Percentiles rank a stretch among this genome's conserved stretches.
Conservation (phyloP, 129 eudicot genomes). For the Mikania micrantha region DNA sequence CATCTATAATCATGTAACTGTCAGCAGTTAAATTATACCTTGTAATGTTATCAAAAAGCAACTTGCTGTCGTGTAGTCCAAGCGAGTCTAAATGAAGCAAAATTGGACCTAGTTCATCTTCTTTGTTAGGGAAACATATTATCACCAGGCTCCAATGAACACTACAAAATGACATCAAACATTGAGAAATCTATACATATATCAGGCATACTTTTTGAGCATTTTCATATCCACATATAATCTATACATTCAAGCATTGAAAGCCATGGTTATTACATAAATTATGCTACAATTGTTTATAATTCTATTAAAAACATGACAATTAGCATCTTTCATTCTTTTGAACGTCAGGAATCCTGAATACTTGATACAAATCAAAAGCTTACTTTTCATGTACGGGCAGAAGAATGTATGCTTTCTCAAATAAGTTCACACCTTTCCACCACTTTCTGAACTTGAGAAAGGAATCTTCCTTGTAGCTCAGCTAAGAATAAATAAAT, state of each 20-base stretch:
- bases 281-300: background rate
- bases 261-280: background rate
- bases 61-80: conserved; percentile 54
- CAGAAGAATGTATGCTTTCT: conserved; percentile 79
- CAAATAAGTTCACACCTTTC: conserved; percentile 80
- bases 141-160: conserved; percentile 94
- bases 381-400: conserved; percentile 88
- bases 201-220: background rate
- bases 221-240: background rate
- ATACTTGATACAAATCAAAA: background rate
- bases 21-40: conserved; percentile 32
- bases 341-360: background rate
- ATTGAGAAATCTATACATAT: background rate
- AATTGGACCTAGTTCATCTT: conserved; percentile 75
- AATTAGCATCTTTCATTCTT: background rate
- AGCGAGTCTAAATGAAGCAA: conserved; percentile 92
- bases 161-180: conserved; percentile 32
- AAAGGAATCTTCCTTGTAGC: conserved; percentile 51
- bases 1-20: background rate
- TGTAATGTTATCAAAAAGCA: conserved; percentile 50
- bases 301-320: background rate
- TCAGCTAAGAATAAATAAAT: conserved; percentile 44
- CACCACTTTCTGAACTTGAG: conserved; percentile 89
- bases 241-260: background rate
- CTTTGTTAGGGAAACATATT: conserved; percentile 73